A percentile compares a stretch with the other conserved stretches of the same genome.
Evolutionary conservation across 2,329 filamentous ascomycete genomes (phyloP).

Genomic region (Cladophialophora exuberans): DNA sequence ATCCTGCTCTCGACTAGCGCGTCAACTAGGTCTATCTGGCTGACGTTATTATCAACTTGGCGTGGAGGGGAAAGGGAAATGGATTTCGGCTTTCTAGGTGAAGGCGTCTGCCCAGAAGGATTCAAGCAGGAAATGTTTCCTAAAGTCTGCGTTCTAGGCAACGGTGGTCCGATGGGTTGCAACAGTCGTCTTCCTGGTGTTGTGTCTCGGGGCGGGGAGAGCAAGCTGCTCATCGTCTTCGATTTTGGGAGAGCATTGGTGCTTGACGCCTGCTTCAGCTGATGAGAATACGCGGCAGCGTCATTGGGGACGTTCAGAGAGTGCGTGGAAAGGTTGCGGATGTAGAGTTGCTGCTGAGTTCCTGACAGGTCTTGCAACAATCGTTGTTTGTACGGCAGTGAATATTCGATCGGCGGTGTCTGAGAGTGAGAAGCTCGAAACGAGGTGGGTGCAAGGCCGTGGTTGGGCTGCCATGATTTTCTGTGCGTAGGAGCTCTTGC

Average conservation of each 20-base stretch:
- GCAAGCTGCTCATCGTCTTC: conserved; percentile 22
- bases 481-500: neutral
- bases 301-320: conserved; percentile 6
- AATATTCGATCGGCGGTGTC: conserved; percentile 3
- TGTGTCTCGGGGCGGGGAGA: conserved; percentile 12
- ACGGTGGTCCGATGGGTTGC: conserved; percentile 27
- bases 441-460: conserved; percentile 12
- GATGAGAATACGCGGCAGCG: neutral
- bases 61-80: neutral
- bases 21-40: conserved; percentile 18
- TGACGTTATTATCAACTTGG: conserved; percentile 1
- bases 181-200: conserved; percentile 26
- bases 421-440: conserved; percentile 8
- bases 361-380: conserved; percentile 17
- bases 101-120: conserved; percentile 13
- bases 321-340: conserved; percentile 17
- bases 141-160: conserved; percentile 28
- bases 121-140: conserved; percentile 30
- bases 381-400: conserved; percentile 18
- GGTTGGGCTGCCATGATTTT: conserved; percentile 19
- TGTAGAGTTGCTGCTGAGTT: conserved; percentile 18
- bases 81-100: conserved; percentile 21
- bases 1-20: conserved; percentile 27
- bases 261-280: neutral
- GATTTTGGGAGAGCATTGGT: conserved; percentile 20